Evolutionary conservation across 1,284 basidiomycete genomes (phyloP).

Genomic region (Melampsora larici-populina): DNA sequence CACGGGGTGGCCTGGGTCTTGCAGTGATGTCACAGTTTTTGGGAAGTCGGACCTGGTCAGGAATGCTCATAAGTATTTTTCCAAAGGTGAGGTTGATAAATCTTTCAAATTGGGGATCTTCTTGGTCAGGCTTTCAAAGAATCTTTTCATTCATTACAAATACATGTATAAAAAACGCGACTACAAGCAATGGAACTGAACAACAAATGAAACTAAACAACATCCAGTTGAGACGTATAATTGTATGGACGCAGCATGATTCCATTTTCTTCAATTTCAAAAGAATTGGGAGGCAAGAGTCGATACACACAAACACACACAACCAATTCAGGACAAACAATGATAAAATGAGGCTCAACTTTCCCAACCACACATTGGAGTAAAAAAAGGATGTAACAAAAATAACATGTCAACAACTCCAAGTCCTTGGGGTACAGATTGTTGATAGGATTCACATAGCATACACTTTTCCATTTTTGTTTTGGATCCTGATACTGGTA

Average conservation of each 20-base stretch:
- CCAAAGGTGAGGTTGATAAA: no score
- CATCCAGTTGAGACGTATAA: not conserved
- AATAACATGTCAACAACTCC: not conserved
- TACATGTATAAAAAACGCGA: no score
- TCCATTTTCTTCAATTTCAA: not conserved
- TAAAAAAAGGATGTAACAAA: not conserved
- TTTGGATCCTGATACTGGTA: not conserved
- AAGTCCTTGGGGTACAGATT: not conserved
- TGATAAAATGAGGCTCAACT: no score
- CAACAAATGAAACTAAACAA: no score
- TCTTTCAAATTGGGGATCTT: no score
- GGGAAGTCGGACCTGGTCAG: no score
- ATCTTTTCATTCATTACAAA: no score
- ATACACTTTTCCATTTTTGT: not conserved
- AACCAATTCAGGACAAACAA: not conserved
- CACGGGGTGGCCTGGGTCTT: no score
- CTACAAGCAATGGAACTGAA: no score
- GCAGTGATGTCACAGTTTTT: no score
- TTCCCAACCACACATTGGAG: not conserved
- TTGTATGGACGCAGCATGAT: not conserved
- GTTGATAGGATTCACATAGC: not conserved
- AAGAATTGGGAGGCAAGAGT: not conserved
- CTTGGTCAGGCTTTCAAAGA: no score
- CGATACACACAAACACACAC: slow-evolving; percentile 8
- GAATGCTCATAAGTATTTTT: no score